These are phyloP conservation scores for Hamamelis virginiana DNA, from an alignment of 164 flowering plant species.

Conservation along the genomic window DNA sequence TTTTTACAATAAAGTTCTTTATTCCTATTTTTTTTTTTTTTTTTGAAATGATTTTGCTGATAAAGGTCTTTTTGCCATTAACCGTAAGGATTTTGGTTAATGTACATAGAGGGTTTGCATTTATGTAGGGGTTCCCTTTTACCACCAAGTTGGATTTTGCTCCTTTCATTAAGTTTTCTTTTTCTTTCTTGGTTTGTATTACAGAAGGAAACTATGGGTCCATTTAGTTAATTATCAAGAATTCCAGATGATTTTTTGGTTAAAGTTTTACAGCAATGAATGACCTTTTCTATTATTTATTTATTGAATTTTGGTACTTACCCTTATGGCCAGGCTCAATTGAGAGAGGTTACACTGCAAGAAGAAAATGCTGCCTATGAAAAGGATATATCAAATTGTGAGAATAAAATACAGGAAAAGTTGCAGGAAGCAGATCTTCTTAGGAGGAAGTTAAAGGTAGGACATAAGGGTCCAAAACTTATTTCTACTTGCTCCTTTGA, in stretches of 20 bases:
- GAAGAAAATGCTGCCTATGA: constrained; percentile 88
- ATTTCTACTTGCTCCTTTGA: not conserved
- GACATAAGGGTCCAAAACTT: constrained; percentile 6
- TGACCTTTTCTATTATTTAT: not conserved
- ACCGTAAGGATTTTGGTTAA: too few species aligned
- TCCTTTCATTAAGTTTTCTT: too few species aligned
- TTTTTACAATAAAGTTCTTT: too few species aligned
- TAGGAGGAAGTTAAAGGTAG: constrained; percentile 58
- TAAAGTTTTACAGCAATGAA: not conserved
- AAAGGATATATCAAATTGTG: constrained; percentile 68
- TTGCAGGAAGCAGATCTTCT: constrained; percentile 63
- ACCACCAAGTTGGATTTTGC: too few species aligned
- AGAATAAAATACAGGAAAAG: constrained; percentile 76
- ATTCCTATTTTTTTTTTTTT: too few species aligned
- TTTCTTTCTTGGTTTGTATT: not conserved
- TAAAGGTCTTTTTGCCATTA: too few species aligned
- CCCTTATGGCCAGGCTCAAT: constrained; percentile 49
- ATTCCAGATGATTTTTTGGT: not conserved
- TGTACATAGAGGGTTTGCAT: too few species aligned
- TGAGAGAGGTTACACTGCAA: constrained; percentile 63
- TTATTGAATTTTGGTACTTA: constrained; percentile 3
- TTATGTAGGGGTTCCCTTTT: too few species aligned
- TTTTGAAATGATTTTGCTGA: too few species aligned
- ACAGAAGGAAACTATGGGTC: not conserved
- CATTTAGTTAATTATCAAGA: not conserved